Conservation (phyloP, 805 yeast species). For the Blastobotrys peoriensis region DNA sequence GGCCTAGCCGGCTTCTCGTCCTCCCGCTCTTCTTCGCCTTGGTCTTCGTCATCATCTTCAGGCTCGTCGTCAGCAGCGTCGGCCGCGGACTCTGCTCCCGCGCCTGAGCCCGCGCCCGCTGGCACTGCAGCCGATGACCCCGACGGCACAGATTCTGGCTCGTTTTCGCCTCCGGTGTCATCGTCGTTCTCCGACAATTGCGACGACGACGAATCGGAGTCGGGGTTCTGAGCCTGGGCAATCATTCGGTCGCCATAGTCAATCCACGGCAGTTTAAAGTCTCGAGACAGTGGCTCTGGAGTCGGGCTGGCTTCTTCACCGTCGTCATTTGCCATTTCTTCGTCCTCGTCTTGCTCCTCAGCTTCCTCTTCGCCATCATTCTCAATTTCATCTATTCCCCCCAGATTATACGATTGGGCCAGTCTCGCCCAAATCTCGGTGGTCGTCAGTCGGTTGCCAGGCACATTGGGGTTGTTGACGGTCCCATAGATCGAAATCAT, state of each 20-base stretch:
- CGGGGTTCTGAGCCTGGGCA: conserved; percentile 31
- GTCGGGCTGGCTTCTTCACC: conserved; percentile 5
- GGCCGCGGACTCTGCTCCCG: conserved; percentile 12
- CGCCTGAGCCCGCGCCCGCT: conserved; percentile 13
- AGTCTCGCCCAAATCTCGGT: conserved; percentile 56
- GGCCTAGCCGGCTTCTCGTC: conserved; percentile 4
- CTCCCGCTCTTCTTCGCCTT: conserved; percentile 14
- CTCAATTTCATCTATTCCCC: conserved; percentile 46
- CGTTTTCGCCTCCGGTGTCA: conserved; percentile 6
- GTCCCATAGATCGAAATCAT: conserved; percentile 30
- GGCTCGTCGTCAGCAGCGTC: conserved; percentile 9
- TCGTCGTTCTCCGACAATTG: conserved; percentile 6
- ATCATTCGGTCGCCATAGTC: conserved; percentile 40
- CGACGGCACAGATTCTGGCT: no score
- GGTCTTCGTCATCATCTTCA: conserved; percentile 17
- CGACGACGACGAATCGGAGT: conserved; percentile 13
- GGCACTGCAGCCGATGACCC: no score
- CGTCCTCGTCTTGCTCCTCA: conserved; percentile 4
- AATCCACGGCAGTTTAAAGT: conserved; percentile 40
- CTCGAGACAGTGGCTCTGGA: conserved; percentile 15
- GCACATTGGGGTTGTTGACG: conserved; percentile 21
- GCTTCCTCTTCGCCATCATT: conserved; percentile 14
- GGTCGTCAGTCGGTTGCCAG: conserved; percentile 34
- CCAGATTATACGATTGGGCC: conserved; percentile 46
- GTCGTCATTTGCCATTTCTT: conserved; percentile 5